A percentile compares a stretch with the other conserved stretches of the same genome.
These are phyloP conservation scores for Candida sp. DNA, from an alignment of 1,139 yeast genomes.

Conservation along the genomic window DNA sequence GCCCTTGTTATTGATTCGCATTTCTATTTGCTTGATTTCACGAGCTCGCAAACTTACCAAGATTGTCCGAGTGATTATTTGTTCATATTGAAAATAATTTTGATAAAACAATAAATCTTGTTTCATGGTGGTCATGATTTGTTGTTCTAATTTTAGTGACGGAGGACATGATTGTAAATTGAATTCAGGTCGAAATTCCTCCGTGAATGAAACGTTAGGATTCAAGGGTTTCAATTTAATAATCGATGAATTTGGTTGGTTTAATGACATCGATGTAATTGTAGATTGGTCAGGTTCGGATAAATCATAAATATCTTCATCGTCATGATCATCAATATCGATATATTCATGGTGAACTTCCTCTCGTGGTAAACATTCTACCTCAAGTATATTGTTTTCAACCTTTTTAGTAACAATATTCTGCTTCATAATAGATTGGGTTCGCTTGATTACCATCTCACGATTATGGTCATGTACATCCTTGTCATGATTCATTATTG, in stretches of 20 bases:
- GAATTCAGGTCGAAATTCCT: slow-evolving; percentile 53
- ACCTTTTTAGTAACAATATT: neutral
- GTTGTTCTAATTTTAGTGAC: slow-evolving; percentile 50
- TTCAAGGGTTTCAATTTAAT: slow-evolving; percentile 1
- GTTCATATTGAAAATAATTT: slow-evolving; percentile 30
- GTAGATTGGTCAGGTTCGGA: slow-evolving; percentile 2
- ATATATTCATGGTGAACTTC: neutral
- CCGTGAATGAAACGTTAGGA: slow-evolving; percentile 47
- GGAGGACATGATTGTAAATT: slow-evolving; percentile 48
- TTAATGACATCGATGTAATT: slow-evolving; percentile 6
- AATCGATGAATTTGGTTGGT: neutral
- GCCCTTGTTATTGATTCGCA: slow-evolving; percentile 20
- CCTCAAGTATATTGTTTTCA: slow-evolving; percentile 4
- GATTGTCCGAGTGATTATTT: slow-evolving; percentile 33
- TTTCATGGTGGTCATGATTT: slow-evolving; percentile 51
- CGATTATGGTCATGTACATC: slow-evolving; percentile 21
- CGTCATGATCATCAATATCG: neutral
- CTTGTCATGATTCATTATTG: slow-evolving; percentile 18
- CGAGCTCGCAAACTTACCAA: slow-evolving; percentile 52
- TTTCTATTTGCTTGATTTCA: slow-evolving; percentile 52
- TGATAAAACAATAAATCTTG: slow-evolving; percentile 47
- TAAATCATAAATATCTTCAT: neutral
- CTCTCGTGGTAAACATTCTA: neutral
- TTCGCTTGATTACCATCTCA: slow-evolving; percentile 22
- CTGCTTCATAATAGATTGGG: slow-evolving; percentile 16